These are phyloP conservation scores for Excoecaria agallocha DNA, from an alignment of 345 rosid genomes.

Conservation along the genomic window DNA sequence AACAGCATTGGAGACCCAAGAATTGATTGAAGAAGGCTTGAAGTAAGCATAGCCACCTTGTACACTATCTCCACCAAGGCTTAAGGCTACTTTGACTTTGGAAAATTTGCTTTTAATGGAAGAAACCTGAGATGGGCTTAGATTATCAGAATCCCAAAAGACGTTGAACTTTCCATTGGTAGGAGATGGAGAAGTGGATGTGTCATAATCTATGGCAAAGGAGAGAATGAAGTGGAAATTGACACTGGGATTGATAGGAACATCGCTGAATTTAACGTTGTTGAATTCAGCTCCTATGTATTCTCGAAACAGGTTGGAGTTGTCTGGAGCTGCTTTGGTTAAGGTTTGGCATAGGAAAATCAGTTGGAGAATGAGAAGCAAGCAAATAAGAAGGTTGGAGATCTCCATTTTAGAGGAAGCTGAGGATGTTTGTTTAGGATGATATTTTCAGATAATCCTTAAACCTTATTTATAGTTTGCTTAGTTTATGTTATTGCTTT, in stretches of 20 bases:
- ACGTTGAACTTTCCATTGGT: constrained; percentile 15
- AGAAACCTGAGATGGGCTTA: constrained; percentile 15
- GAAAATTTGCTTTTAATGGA: neutral
- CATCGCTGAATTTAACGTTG: neutral
- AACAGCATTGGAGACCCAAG: constrained; percentile 21
- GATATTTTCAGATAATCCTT: too few species aligned
- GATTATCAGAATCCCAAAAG: constrained; percentile 15
- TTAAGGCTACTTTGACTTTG: constrained; percentile 11
- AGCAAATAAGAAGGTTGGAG: neutral
- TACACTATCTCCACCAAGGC: constrained; percentile 15
- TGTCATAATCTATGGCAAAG: constrained; percentile 18
- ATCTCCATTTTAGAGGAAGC: neutral
- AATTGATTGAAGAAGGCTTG: neutral
- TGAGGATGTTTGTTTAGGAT: too few species aligned
- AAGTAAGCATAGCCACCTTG: constrained; percentile 4
- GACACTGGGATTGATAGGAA: constrained; percentile 5
- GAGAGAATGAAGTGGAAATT: constrained; percentile 19
- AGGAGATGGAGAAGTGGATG: constrained; percentile 6
- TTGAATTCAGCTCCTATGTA: constrained; percentile 15
- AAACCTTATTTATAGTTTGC: too few species aligned
- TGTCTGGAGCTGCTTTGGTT: neutral
- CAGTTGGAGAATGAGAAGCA: constrained; percentile 2
- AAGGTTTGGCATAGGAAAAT: neutral
- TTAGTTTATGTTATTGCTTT: too few species aligned
- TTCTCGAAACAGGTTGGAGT: constrained; percentile 7